These are phyloP conservation scores for Schizophyllum commune DNA, from an alignment of 1,284 basidiomycete species.

Conservation along the genomic window DNA sequence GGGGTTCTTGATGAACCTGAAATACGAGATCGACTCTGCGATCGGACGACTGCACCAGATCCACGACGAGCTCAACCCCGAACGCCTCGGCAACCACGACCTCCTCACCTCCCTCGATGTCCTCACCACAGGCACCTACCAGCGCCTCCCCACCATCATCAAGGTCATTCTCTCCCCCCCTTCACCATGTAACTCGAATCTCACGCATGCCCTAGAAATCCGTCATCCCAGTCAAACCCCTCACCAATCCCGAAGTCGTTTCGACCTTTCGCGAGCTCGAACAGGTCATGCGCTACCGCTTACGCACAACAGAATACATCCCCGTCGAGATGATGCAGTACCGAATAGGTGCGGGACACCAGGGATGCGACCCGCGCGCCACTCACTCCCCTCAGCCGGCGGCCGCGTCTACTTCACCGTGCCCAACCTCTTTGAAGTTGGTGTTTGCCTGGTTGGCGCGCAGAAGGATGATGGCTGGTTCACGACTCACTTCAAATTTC, in stretches of 20 bases:
- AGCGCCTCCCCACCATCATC: conserved; percentile 69
- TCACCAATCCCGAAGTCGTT: conserved; percentile 60
- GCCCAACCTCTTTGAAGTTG: too few species aligned
- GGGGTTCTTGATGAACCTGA: conserved; percentile 77
- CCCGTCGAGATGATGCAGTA: conserved; percentile 72
- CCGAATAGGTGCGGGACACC: conserved; percentile 54
- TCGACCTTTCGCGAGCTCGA: conserved; percentile 68
- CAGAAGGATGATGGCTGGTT: conserved; percentile 72
- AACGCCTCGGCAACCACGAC: conserved; percentile 73
- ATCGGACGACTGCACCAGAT: conserved; percentile 42
- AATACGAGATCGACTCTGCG: conserved; percentile 73
- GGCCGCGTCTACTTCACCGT: conserved; percentile 75
- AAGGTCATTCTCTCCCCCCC: conserved; percentile 39
- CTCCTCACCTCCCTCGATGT: conserved; percentile 85
- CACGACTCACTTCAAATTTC: conserved; percentile 70
- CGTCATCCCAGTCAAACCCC: conserved; percentile 55
- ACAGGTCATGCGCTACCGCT: conserved; percentile 66
- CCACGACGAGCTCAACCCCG: too few species aligned
- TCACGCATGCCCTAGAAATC: conserved; percentile 42
- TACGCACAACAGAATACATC: conserved; percentile 66
- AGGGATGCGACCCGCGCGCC: conserved; percentile 1
- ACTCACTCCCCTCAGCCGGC: conserved; percentile 35
- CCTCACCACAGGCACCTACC: conserved; percentile 76
- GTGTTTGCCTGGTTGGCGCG: too few species aligned
- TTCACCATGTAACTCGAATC: conserved; percentile 10